Evolutionary conservation across 768 basidiomycete genomes (phyloP).

Genomic region (Boletus rex-veris): DNA sequence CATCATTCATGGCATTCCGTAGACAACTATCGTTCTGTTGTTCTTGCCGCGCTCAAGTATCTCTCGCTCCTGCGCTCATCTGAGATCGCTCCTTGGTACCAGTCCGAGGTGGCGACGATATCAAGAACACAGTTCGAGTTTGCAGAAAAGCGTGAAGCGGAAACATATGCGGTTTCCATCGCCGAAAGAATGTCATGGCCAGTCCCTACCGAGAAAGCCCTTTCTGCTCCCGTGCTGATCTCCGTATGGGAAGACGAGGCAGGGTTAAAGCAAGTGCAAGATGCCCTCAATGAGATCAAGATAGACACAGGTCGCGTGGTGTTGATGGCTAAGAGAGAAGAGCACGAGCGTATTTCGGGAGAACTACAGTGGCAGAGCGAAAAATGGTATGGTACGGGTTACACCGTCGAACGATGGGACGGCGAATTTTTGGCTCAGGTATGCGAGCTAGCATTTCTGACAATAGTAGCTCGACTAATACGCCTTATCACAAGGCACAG

Average conservation of each 20-base stretch:
- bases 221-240: constrained; percentile 67
- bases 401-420: constrained; percentile 69
- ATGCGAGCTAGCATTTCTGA: constrained; percentile 2
- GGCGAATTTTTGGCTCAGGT: constrained; percentile 58
- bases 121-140: constrained; percentile 79
- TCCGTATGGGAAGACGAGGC: constrained; percentile 66
- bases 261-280: constrained; percentile 51
- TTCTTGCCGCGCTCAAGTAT: constrained; percentile 75
- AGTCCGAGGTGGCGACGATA: constrained; percentile 71
- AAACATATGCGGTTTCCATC: constrained; percentile 74
- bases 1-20: constrained; percentile 3
- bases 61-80: constrained; percentile 64
- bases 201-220: constrained; percentile 69
- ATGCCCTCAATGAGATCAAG: constrained; percentile 57
- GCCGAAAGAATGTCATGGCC: constrained; percentile 77
- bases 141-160: constrained; percentile 77
- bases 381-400: constrained; percentile 91
- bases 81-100: constrained; percentile 59
- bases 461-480: neutral
- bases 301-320: constrained; percentile 64
- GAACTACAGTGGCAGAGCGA: constrained; percentile 66
- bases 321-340: constrained; percentile 75
- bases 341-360: constrained; percentile 50
- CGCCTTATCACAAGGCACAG: constrained; percentile 47
- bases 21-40: constrained; percentile 71